phyloP scores from a whole-genome alignment of 139 green algal genomes.

The Gonium pectorale region DNA sequence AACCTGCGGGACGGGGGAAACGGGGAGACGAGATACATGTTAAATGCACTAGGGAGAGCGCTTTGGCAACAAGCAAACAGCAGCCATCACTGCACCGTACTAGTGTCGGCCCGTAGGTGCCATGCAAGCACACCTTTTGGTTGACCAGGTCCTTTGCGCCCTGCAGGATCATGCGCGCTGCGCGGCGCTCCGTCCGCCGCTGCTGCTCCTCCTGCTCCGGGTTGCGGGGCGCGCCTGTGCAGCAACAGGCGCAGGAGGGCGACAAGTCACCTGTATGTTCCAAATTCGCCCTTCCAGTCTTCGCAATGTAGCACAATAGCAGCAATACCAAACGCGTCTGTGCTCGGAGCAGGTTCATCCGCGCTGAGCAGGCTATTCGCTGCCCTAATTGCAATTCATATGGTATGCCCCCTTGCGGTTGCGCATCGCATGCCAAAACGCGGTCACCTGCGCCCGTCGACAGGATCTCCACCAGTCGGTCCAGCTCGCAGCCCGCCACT shows the following conservation, averaged over 20 bases:
- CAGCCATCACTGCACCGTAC: conserved; percentile 11
- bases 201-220: conserved; percentile 32
- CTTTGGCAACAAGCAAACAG: too few species aligned
- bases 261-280: too few species aligned
- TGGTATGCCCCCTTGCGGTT: too few species aligned
- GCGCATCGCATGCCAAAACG: too few species aligned
- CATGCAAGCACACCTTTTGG: conserved; percentile 15
- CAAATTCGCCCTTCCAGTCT: too few species aligned
- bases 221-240: conserved; percentile 13
- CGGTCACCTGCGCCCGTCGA: neutral
- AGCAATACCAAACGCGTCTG: too few species aligned
- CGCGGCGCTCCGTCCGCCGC: conserved; percentile 43
- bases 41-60: too few species aligned
- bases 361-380: too few species aligned
- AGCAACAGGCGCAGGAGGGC: neutral
- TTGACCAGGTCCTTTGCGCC: conserved; percentile 64
- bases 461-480: conserved; percentile 63
- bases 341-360: too few species aligned
- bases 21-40: neutral
- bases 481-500: conserved; percentile 63
- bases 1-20: conserved; percentile 2
- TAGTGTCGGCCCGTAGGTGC: neutral
- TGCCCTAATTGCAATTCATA: too few species aligned
- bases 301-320: too few species aligned
- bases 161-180: conserved; percentile 62